Evolutionary conservation across 75 land plant species (phyloP).

Genomic region (Ceratopteris richardii): DNA sequence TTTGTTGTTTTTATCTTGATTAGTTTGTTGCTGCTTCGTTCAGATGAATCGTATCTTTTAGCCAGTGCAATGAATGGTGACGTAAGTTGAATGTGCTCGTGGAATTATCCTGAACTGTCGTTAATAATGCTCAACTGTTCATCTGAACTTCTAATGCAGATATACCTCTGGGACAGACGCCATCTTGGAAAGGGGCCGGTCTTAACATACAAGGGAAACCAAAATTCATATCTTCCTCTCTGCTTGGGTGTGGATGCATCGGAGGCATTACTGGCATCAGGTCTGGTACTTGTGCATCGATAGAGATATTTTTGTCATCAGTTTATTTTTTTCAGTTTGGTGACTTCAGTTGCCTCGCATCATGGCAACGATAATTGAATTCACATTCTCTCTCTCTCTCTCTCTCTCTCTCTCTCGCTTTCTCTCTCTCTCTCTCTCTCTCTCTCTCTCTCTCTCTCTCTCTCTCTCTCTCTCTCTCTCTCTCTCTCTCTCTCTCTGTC

Average conservation of each 20-base stretch:
- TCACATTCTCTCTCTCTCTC: too few relatives aligned
- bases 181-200: constrained; percentile 18
- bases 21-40: constrained; percentile 12
- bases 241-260: constrained; percentile 20
- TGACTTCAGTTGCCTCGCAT: too few relatives aligned
- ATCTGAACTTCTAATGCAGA: constrained; percentile 7
- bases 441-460: too few relatives aligned
- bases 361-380: too few relatives aligned
- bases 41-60: constrained; percentile 20
- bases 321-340: too few relatives aligned
- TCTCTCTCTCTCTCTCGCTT: too few relatives aligned
- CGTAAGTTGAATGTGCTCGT: constrained; percentile 7
- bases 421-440: too few relatives aligned
- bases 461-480: too few relatives aligned
- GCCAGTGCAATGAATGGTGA: constrained; percentile 30
- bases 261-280: constrained; percentile 24
- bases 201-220: constrained; percentile 18
- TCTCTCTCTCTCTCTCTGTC: too few relatives aligned
- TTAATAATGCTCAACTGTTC: too few relatives aligned
- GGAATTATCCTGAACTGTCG: background rate
- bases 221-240: constrained; percentile 15
- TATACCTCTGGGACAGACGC: constrained; percentile 28
- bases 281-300: constrained; percentile 6
- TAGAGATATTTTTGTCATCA: too few relatives aligned
- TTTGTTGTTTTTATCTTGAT: constrained; percentile 5